A percentile compares a stretch with the other conserved stretches of the same genome.
Conservation (phyloP, 805 yeast species). For the Priceomyces fermenticarens region DNA sequence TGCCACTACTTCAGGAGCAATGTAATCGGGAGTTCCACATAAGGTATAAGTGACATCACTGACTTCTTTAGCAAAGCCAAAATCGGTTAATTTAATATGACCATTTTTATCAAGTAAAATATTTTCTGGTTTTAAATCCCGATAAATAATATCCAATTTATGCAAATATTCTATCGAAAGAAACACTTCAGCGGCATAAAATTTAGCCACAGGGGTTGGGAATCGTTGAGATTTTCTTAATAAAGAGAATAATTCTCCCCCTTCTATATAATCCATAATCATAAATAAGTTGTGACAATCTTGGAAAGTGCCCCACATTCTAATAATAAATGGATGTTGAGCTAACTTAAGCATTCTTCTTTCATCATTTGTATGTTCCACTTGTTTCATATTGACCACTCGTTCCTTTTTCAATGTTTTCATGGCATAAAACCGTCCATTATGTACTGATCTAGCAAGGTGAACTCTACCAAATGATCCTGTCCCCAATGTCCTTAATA, state of each 20-base stretch:
- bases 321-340: slow-evolving; percentile 57
- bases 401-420: slow-evolving; percentile 56
- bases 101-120: slow-evolving; percentile 57
- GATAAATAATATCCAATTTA: slow-evolving; percentile 55
- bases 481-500: slow-evolving; percentile 57
- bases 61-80: slow-evolving; percentile 64
- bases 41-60: slow-evolving; percentile 58
- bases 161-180: slow-evolving; percentile 59
- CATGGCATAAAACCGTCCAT: slow-evolving; percentile 59
- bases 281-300: slow-evolving; percentile 55
- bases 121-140: slow-evolving; percentile 63
- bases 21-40: slow-evolving; percentile 65
- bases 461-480: slow-evolving; percentile 64
- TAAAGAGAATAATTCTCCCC: slow-evolving; percentile 57
- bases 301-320: slow-evolving; percentile 70
- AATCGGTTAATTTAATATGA: slow-evolving; percentile 59
- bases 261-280: slow-evolving; percentile 67
- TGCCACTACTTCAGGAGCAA: slow-evolving; percentile 65
- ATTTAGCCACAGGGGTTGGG: slow-evolving; percentile 63
- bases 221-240: slow-evolving; percentile 56
- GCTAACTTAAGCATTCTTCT: slow-evolving; percentile 55
- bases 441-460: slow-evolving; percentile 55
- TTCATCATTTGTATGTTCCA: slow-evolving; percentile 63
- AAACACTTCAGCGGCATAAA: slow-evolving; percentile 61
- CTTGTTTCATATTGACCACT: slow-evolving; percentile 60